Evolutionary conservation across 2,329 filamentous ascomycete genomes (phyloP).

Genomic region (Pyricularia sp.): DNA sequence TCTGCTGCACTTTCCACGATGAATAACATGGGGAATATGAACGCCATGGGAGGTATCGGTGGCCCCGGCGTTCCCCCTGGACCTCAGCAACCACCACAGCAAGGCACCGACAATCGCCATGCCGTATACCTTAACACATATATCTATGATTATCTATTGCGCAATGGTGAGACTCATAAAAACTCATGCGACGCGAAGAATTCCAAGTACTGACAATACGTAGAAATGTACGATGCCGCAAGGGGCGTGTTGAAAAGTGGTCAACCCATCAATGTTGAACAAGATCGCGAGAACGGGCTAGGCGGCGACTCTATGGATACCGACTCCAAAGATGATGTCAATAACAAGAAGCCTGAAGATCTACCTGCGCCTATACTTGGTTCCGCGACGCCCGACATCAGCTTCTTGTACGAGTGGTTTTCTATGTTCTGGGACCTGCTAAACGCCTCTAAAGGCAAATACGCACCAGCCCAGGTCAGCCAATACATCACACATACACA

Average conservation of each 20-base stretch:
- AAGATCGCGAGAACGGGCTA: conserved; percentile 55
- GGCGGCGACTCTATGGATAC: conserved; percentile 68
- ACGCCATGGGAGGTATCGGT: conserved; percentile 55
- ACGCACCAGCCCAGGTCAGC: conserved; percentile 47
- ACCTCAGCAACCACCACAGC: background rate
- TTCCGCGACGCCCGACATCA: conserved; percentile 51
- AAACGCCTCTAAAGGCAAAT: conserved; percentile 63
- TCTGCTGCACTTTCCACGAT: conserved; percentile 19
- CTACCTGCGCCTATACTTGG: conserved; percentile 63
- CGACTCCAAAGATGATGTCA: conserved; percentile 67
- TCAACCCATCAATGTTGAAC: conserved; percentile 51
- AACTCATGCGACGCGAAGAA: background rate
- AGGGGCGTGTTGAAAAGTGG: conserved; percentile 56
- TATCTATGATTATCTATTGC: conserved; percentile 85
- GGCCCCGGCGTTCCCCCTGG: conserved; percentile 46
- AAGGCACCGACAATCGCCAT: background rate
- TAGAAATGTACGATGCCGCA: conserved; percentile 63
- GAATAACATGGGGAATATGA: conserved; percentile 63
- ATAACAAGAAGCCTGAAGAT: conserved; percentile 63
- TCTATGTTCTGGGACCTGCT: conserved; percentile 96
- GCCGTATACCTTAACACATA: conserved; percentile 53
- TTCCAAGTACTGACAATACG: background rate
- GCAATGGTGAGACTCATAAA: conserved; percentile 16
- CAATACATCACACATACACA: conserved; percentile 75
- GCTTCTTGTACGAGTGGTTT: conserved; percentile 97